Conservation (phyloP, 176 grass and related monocot genomes). For the Aegilops tauschii region DNA sequence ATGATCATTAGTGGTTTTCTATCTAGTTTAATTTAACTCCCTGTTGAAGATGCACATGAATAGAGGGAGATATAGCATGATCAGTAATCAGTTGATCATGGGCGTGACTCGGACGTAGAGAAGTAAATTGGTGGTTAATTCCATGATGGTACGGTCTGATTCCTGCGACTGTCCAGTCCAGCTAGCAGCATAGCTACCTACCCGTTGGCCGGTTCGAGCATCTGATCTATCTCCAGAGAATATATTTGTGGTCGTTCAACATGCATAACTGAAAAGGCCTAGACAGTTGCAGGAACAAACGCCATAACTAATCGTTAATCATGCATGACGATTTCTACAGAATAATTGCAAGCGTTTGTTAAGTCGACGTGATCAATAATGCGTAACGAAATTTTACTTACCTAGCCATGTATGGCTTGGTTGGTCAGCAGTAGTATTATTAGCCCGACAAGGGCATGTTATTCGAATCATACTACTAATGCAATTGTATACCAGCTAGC, state of each 20-base stretch:
- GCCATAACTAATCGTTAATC: not conserved
- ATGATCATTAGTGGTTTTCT: no score
- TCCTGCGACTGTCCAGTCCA: no score
- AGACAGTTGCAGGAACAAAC: conserved; percentile 5
- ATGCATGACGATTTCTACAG: not conserved
- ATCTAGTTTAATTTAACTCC: no score
- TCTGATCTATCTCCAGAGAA: not conserved
- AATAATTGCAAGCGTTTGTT: not conserved
- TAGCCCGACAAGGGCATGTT: conserved; percentile 18
- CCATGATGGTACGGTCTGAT: no score
- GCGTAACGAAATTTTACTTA: not conserved
- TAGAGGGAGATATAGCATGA: no score
- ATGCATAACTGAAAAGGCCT: not conserved
- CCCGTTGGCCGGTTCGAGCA: not conserved
- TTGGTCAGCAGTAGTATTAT: not conserved
- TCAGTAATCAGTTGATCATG: no score
- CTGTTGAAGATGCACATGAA: no score
- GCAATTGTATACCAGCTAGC: not conserved
- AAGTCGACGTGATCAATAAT: not conserved
- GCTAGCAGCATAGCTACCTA: not conserved
- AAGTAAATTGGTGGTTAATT: no score
- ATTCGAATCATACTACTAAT: not conserved
- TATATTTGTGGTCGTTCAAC: not conserved
- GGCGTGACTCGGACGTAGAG: no score
- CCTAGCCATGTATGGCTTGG: no score